Conservation (phyloP, 1,139 yeast genomes). For the Debaryomyces psychrophilus region DNA sequence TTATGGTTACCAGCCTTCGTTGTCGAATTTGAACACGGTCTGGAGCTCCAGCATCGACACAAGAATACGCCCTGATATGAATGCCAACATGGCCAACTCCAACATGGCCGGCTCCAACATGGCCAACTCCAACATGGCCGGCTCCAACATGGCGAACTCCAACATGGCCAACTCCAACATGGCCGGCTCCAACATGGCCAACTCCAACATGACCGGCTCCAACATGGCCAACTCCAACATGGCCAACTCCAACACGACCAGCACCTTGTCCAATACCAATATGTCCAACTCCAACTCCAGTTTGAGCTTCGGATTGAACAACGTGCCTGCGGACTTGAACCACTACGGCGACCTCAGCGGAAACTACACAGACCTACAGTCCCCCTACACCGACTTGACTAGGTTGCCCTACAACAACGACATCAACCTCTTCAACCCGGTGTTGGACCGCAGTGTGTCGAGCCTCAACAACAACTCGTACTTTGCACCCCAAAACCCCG, state of each 20-base stretch:
- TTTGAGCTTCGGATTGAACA: slow-evolving; percentile 5
- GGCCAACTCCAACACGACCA: background rate
- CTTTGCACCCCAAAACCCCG: slow-evolving; percentile 5
- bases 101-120: background rate
- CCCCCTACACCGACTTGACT: slow-evolving; percentile 1
- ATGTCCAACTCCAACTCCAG: slow-evolving; percentile 6
- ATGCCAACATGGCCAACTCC: background rate
- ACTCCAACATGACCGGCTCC: background rate
- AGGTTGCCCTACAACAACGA: slow-evolving; percentile 2
- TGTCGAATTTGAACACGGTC: slow-evolving; percentile 2
- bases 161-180: background rate
- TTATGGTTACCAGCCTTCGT: slow-evolving; percentile 21
- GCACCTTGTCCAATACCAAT: background rate
- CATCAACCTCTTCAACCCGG: slow-evolving; percentile 3
- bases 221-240: background rate
- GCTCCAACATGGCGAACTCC: slow-evolving; percentile 5
- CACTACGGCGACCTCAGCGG: background rate
- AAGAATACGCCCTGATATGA: background rate
- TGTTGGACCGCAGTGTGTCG: background rate
- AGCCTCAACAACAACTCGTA: slow-evolving; percentile 1
- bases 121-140: background rate
- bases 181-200: background rate
- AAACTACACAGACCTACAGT: background rate
- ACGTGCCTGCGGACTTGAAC: background rate
- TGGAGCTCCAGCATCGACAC: slow-evolving; percentile 4